Percentiles rank a stretch among this genome's conserved stretches.
Evolutionary conservation across 2,329 filamentous ascomycete species (phyloP).

Genomic region (Fusarium sp.): DNA sequence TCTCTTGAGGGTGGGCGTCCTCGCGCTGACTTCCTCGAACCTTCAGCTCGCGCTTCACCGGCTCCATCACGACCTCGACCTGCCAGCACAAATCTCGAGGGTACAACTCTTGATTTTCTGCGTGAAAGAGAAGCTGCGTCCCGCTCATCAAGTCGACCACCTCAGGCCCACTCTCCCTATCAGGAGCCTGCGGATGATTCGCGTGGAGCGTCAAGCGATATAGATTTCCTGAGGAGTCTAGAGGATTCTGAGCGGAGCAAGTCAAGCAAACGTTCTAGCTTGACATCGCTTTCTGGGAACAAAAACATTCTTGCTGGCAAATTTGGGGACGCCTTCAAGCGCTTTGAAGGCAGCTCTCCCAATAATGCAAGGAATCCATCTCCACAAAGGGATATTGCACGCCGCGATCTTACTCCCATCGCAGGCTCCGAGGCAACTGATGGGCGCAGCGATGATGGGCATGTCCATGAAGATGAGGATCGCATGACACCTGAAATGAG

Average conservation of each 20-base stretch:
- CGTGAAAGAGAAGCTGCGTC: constrained; percentile 79
- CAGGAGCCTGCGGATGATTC: constrained; percentile 55
- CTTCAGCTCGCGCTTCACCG: constrained; percentile 49
- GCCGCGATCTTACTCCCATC: constrained; percentile 76
- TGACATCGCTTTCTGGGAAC: constrained; percentile 79
- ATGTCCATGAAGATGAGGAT: constrained; percentile 72
- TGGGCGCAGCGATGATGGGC: constrained; percentile 73
- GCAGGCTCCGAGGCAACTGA: constrained; percentile 80
- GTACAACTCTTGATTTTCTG: constrained; percentile 82
- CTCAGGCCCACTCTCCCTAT: constrained; percentile 59
- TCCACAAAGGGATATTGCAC: constrained; percentile 64
- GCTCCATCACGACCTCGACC: constrained; percentile 74
- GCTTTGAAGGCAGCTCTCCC: constrained; percentile 78
- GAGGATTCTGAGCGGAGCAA: constrained; percentile 72
- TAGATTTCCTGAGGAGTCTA: constrained; percentile 85
- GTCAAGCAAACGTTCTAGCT: constrained; percentile 78
- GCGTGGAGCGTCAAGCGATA: constrained; percentile 72
- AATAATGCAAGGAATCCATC: constrained; percentile 61
- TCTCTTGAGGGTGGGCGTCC: constrained; percentile 50
- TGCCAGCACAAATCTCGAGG: constrained; percentile 85
- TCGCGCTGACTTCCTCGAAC: constrained; percentile 48
- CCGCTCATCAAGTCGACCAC: constrained; percentile 55
- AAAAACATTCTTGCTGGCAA: constrained; percentile 89
- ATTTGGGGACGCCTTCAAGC: constrained; percentile 94
- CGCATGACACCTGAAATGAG: constrained; percentile 89